Evolutionary conservation across 768 basidiomycete species (phyloP).

Genomic region (Tricholoma bakamatsutake): DNA sequence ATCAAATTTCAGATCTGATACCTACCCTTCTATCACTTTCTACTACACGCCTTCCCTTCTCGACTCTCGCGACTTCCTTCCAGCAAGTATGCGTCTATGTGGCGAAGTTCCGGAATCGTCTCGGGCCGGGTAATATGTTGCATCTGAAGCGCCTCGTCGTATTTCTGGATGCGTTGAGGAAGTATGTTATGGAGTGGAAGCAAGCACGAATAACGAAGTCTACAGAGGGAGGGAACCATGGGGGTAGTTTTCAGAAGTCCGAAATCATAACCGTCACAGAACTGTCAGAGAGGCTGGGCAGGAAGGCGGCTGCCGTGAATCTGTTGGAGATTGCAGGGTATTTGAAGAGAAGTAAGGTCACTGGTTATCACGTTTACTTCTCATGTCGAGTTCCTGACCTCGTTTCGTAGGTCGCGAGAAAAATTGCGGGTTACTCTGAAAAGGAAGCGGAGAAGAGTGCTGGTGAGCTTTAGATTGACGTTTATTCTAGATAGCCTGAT

Average conservation of each 20-base stretch:
- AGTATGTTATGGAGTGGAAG: slow-evolving; percentile 53
- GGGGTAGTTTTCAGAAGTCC: slow-evolving; percentile 16
- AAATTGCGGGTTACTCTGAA: slow-evolving; percentile 84
- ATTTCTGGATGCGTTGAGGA: slow-evolving; percentile 65
- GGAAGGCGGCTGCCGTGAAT: slow-evolving; percentile 70
- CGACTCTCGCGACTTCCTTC: slow-evolving; percentile 54
- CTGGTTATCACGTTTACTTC: slow-evolving; percentile 12
- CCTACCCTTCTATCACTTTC: slow-evolving; percentile 86
- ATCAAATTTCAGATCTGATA: slow-evolving; percentile 59
- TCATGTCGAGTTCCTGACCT: not conserved
- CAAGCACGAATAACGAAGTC: slow-evolving; percentile 20
- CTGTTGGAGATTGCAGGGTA: slow-evolving; percentile 79
- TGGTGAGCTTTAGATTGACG: slow-evolving; percentile 20
- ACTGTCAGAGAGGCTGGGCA: slow-evolving; percentile 60
- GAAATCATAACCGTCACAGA: slow-evolving; percentile 69
- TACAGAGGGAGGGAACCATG: slow-evolving; percentile 6
- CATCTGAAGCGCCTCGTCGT: slow-evolving; percentile 75
- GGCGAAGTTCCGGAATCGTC: slow-evolving; percentile 67
- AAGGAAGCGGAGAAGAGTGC: slow-evolving; percentile 41
- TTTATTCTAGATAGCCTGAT: not conserved
- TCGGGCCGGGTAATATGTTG: slow-evolving; percentile 66
- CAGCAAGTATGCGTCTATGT: slow-evolving; percentile 77
- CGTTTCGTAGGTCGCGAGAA: slow-evolving; percentile 51
- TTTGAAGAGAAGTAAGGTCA: slow-evolving; percentile 77
- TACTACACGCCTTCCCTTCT: slow-evolving; percentile 55